Percentiles rank a stretch among this genome's conserved stretches.
Evolutionary conservation across 257 asterid species (phyloP).

Genomic region (Przewalskia tangutica): DNA sequence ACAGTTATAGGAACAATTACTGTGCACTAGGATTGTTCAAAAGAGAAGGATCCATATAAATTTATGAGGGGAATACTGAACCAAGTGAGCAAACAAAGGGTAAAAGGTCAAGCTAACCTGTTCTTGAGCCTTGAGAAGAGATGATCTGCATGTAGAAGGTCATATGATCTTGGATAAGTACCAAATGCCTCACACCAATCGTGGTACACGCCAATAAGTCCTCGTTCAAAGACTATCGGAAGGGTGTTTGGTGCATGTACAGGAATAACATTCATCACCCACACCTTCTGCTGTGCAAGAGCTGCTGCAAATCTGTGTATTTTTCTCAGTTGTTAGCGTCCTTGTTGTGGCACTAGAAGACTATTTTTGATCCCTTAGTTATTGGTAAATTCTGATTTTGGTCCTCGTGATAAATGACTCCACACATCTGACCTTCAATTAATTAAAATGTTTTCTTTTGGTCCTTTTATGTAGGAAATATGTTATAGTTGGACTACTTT

Average conservation of each 20-base stretch:
- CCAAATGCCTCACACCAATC: constrained; percentile 91
- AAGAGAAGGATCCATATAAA: not conserved
- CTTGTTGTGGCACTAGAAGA: not conserved
- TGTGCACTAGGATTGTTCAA: not conserved
- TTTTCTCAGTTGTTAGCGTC: not conserved
- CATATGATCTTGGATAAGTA: constrained; percentile 87
- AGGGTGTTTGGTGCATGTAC: constrained; percentile 86
- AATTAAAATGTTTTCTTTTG: too few species aligned
- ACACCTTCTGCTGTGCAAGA: constrained; percentile 51
- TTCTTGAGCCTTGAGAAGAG: constrained; percentile 92
- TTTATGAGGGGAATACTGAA: not conserved
- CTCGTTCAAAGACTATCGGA: constrained; percentile 83
- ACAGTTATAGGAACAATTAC: not conserved
- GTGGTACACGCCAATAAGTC: constrained; percentile 75
- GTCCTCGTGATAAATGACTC: too few species aligned
- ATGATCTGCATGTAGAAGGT: constrained; percentile 94
- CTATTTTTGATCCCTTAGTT: too few species aligned
- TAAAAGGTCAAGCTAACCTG: constrained; percentile 36
- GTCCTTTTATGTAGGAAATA: too few species aligned
- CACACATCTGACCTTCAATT: too few species aligned
- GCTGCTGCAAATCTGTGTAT: constrained; percentile 89
- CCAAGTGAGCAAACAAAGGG: not conserved
- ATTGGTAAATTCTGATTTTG: too few species aligned
- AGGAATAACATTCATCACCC: constrained; percentile 94
- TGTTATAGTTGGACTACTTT: too few species aligned